Evolutionary conservation across 169 alveolate species (phyloP).

Genomic region (Cyclospora cayetanensis): DNA sequence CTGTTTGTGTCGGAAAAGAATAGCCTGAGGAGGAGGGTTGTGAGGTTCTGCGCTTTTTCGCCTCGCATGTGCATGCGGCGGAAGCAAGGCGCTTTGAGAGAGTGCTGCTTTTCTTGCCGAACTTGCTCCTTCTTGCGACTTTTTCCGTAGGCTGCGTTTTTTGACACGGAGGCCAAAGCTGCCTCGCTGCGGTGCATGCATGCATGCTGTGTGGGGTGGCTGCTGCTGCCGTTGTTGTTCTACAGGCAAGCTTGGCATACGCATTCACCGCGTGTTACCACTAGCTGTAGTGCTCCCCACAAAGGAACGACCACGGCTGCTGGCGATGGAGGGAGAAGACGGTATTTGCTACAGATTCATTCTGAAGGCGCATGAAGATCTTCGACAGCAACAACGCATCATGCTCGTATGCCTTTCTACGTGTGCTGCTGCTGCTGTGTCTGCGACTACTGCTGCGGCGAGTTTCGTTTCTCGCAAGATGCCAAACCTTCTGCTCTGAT

Average conservation of each 20-base stretch:
- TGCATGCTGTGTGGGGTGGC: background rate
- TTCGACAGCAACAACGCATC: constrained; percentile 89
- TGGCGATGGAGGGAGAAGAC: constrained; percentile 89
- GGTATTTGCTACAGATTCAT: constrained; percentile 87
- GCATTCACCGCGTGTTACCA: background rate
- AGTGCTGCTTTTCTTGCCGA: too few relatives aligned
- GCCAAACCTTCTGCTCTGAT: background rate
- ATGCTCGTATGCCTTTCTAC: constrained; percentile 88
- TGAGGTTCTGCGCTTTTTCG: too few relatives aligned
- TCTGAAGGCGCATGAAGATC: constrained; percentile 91
- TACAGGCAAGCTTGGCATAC: background rate
- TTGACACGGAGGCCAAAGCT: too few relatives aligned
- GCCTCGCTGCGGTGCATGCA: too few relatives aligned
- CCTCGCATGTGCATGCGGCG: too few relatives aligned
- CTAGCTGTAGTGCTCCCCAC: constrained; percentile 81
- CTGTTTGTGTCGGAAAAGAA: too few relatives aligned
- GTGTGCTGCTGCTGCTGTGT: constrained; percentile 75
- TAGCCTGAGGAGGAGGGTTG: too few relatives aligned
- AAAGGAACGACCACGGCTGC: constrained; percentile 90
- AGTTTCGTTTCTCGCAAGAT: background rate
- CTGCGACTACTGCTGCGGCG: background rate
- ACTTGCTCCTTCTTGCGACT: too few relatives aligned
- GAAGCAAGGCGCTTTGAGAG: too few relatives aligned
- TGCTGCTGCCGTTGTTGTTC: background rate
- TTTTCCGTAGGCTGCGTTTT: too few relatives aligned